Conservation (phyloP, 371 early-diverging fungal species). For the Rhizomucor miehei region DNA sequence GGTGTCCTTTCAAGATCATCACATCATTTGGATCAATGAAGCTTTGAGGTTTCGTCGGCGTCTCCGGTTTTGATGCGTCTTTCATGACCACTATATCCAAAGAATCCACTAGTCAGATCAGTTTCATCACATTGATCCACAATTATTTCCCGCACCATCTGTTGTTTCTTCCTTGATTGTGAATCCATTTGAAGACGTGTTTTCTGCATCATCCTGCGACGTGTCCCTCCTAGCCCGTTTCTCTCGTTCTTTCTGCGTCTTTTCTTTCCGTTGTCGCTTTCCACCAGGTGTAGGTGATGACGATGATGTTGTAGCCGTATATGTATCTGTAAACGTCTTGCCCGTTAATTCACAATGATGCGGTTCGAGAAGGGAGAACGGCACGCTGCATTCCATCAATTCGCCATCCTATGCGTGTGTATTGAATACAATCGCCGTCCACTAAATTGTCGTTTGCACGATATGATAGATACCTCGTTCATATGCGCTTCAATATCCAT, state of each 20-base stretch:
- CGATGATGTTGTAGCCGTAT: conserved; percentile 1
- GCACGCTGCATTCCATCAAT: conserved; percentile 70
- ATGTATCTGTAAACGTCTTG: conserved; percentile 16
- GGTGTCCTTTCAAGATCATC: conserved; percentile 62
- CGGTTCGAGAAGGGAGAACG: conserved; percentile 70
- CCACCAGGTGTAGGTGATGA: conserved; percentile 23
- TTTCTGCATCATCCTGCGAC: conserved; percentile 9
- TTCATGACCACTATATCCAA: conserved; percentile 14
- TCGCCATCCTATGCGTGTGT: conserved; percentile 65
- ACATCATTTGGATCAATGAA: conserved; percentile 32
- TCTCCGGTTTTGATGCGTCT: conserved; percentile 6
- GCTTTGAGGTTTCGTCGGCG: conserved; percentile 6
- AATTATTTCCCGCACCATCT: background rate
- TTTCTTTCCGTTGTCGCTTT: conserved; percentile 56
- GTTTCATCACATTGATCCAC: no score
- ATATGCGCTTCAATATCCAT: conserved; percentile 85
- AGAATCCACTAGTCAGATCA: no score
- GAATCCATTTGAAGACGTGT: conserved; percentile 8
- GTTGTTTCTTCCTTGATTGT: conserved; percentile 16
- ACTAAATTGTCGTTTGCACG: background rate
- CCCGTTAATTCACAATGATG: conserved; percentile 64
- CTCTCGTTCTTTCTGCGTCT: conserved; percentile 47
- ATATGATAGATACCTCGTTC: conserved; percentile 54
- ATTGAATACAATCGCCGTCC: background rate
- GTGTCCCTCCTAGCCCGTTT: conserved; percentile 21